Base-by-base conservation (phyloP, 805 yeast species). In the Candida coquimbonensis region DNA sequence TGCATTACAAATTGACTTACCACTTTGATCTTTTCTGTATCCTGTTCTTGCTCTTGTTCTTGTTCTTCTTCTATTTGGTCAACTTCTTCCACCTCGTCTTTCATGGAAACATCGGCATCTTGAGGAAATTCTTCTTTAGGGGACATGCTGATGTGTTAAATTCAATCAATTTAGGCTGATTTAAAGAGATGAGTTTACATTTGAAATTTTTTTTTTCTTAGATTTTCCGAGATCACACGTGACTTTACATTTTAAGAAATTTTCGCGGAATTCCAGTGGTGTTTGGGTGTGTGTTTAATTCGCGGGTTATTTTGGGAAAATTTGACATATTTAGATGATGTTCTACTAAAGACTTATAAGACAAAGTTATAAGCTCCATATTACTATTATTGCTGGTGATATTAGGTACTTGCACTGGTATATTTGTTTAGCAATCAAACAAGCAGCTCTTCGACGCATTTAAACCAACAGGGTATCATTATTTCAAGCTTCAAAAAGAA, bases 41-140 rank as follows among this genome's bases (percentile, higher is more conserved):
- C 61, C 19, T 53, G 38, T 17, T 52, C 54, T 38, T 26, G 27
- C 27, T 26, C 27, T 26, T 26, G 27, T 26, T 27, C 29, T 17
- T 21, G 24, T 29, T 29, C 31, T 29, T 12, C 31, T 2, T 29
- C 31, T 8, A 29, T 29, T 5, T 29, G 14, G 6, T 13, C 31
- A 29, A 6, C 13, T 11, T 58, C 57, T 47, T 50, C 53, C 25
- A 48, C 53, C 9, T 50, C 59, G 32, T 58, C 61, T 13, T 50
- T 43, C 63, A 59, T 59, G 21, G 61, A 53, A 38, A 59, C 55
- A 40, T 59, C 63, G 31, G 48, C 51, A 21, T 57, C 60, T 11
- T 49, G 35, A 14, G 31, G 19, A 21, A 52, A 44, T 33, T 53
- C 54, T 36, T 55, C 59, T 47, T 53, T 59, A 9, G 49, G 39